Evolutionary conservation across 2,329 filamentous ascomycete species (phyloP), one percentile per base, ranked within the genome.

Genomic region (Colletotrichum kahawae): DNA sequence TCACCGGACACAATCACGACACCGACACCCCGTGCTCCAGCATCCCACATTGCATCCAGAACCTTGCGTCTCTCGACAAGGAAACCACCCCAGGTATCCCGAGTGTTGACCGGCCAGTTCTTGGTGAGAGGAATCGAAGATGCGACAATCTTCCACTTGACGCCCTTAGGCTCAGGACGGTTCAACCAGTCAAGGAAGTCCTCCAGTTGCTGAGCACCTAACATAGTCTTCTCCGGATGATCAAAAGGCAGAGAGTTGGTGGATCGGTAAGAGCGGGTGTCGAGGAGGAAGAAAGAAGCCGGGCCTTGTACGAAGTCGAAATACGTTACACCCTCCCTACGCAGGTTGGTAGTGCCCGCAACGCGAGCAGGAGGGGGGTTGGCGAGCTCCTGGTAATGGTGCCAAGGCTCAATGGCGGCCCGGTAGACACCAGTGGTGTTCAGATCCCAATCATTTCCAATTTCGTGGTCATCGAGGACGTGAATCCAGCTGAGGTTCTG

Each of bases 41-140:
- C 93, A 76, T 94, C 93, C 95, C 97, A 98, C 91, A 98, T 98
- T 3, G 95, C 94, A 82, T 98, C 94, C 16, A 99, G 92, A 31
- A 98, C 90, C 70, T 88, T 88, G 69, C 90, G 91, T 18, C 97
- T 93, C 86, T 99, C 97, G 64, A 89, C 86, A 3, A 98, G 88
- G 83, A 98, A 98, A 0, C 96, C 96, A 62, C 95, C 95, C 97
- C 97, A 99, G 0, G 97, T 98, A 82, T 99, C 97, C 76, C 93
- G 89, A 3, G 92, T 92, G 77, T 97, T 96, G 77, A 98, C 91
- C 29, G 92, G 93, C 96, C 97, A 99, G 84, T 99, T 99, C 86
- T 98, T 98, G 8, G 97, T 98, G 82, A 99, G 98, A 0, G 97
- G 97, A 7, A 98, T 94, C 21, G 94, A 96, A 51, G 94, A 96